phyloP scores from a whole-genome alignment of 1,139 yeast genomes.

The Debaryomyces sp. region DNA sequence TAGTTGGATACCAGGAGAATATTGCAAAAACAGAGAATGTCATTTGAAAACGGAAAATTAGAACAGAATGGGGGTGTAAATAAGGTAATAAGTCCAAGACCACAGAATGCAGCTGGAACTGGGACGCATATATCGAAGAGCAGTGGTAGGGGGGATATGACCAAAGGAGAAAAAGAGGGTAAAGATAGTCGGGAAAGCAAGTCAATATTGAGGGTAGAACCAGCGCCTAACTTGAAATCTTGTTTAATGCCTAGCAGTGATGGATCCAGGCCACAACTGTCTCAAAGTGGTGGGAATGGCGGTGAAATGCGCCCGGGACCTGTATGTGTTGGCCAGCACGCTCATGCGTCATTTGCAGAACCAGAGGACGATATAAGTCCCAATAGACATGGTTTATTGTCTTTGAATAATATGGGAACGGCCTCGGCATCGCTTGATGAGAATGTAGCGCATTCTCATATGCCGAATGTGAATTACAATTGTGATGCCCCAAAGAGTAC shows the following conservation, averaged over 20 bases:
- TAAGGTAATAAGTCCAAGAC: constrained; percentile 1
- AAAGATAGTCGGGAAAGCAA: neutral
- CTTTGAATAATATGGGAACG: constrained; percentile 9
- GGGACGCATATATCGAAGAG: neutral
- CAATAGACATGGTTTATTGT: constrained; percentile 23
- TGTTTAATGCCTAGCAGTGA: constrained; percentile 20
- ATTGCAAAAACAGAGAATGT: neutral
- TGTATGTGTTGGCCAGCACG: neutral
- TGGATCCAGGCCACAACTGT: neutral
- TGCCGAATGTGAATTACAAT: constrained; percentile 8
- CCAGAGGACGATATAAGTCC: constrained; percentile 26
- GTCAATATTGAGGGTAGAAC: constrained; percentile 18
- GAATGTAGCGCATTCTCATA: constrained; percentile 11
- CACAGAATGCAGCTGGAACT: neutral
- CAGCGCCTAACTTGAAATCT: constrained; percentile 26
- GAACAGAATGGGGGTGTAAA: neutral
- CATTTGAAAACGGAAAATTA: neutral
- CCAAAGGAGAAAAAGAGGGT: neutral
- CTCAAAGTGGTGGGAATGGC: constrained; percentile 3
- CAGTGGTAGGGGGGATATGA: neutral
- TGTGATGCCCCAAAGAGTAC: constrained; percentile 9
- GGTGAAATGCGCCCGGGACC: constrained; percentile 1
- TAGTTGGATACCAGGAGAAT: neutral
- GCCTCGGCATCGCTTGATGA: constrained; percentile 12
- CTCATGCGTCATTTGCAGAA: constrained; percentile 24